Evolutionary conservation across 345 rosid genomes (phyloP).

Genomic region (Acer yangbiense): DNA sequence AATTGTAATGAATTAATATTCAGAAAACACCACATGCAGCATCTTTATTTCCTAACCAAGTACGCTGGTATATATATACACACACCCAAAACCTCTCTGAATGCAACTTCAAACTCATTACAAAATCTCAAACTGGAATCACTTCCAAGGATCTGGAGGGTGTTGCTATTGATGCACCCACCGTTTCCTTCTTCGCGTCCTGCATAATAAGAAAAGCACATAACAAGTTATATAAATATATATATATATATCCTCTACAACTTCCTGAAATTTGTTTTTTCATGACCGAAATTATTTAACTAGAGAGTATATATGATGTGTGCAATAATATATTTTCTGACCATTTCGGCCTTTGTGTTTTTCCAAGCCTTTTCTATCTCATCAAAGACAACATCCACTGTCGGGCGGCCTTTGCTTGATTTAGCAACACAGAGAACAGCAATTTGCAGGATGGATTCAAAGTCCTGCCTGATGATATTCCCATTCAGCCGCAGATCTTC

Average conservation of each 20-base stretch:
- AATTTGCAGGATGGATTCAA: constrained; percentile 45
- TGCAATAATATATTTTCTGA: constrained; percentile 9
- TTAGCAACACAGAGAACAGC: constrained; percentile 53
- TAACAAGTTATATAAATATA: not conserved
- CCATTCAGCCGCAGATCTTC: constrained; percentile 52
- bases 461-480: constrained; percentile 39
- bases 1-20: no score
- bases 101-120: not conserved
- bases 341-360: constrained; percentile 39
- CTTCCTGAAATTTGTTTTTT: no score
- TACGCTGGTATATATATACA: no score
- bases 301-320: not conserved
- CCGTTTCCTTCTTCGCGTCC: constrained; percentile 21
- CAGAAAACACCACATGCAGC: not conserved
- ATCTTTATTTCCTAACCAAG: no score
- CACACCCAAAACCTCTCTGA: not conserved
- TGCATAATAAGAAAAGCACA: constrained; percentile 9
- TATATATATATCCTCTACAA: not conserved
- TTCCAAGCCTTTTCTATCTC: constrained; percentile 54
- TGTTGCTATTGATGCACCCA: constrained; percentile 21
- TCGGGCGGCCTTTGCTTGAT: constrained; percentile 59
- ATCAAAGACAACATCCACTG: constrained; percentile 44
- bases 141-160: constrained; percentile 35
- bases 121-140: constrained; percentile 23
- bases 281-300: no score